Evolutionary conservation across 1,284 basidiomycete genomes (phyloP).

Genomic region (Apiotrichum akiyoshidainum): DNA sequence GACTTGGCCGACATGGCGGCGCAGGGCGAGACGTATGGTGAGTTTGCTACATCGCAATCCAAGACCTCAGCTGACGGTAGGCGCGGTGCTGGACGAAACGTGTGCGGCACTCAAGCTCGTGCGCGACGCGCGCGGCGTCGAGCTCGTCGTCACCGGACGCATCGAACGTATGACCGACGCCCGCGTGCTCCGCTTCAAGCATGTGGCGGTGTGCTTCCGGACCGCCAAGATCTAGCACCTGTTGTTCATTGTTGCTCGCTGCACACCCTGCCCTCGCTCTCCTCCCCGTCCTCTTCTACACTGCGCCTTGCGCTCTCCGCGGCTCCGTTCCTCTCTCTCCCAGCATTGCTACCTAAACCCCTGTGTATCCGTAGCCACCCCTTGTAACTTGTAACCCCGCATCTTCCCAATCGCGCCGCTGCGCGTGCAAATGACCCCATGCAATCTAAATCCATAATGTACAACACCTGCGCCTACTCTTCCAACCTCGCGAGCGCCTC

Average conservation of each 20-base stretch:
- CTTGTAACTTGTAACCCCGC: neutral
- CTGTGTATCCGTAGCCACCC: neutral
- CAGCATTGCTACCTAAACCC: too few species aligned
- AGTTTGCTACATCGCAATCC: too few species aligned
- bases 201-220: constrained; percentile 15
- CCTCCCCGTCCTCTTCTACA: too few species aligned
- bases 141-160: constrained; percentile 8
- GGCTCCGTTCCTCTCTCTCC: neutral
- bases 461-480: constrained; percentile 18
- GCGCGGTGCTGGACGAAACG: constrained; percentile 3
- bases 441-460: constrained; percentile 12
- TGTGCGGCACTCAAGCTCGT: constrained; percentile 18
- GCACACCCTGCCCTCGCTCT: too few species aligned
- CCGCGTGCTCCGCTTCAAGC: constrained; percentile 10
- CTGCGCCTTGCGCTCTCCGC: too few species aligned
- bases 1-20: constrained; percentile 13
- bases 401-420: neutral
- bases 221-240: neutral
- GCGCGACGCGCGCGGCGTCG: constrained; percentile 16
- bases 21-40: constrained; percentile 9
- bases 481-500: constrained; percentile 13
- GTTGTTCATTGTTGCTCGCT: neutral
- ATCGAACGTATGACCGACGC: constrained; percentile 6
- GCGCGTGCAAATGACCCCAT: neutral
- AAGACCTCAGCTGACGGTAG: constrained; percentile 11